Evolutionary conservation across 805 yeast species (phyloP).

Genomic region (Peterozyma xylosa): DNA sequence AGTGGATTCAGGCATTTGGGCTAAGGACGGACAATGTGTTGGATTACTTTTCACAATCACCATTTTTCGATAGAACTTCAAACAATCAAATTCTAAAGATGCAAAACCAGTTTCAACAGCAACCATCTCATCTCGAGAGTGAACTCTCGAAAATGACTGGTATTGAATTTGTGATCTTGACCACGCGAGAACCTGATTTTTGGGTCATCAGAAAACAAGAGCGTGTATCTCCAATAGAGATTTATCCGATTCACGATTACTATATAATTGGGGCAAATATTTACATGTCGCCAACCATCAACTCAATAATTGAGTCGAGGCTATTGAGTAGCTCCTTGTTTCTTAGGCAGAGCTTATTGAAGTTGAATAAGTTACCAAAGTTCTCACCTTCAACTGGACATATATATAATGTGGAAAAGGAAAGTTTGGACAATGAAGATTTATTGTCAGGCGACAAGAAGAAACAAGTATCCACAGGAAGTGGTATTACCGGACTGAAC

Average conservation of each 20-base stretch:
- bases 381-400: conserved; percentile 60
- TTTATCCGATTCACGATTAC: conserved; percentile 61
- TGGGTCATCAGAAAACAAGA: conserved; percentile 87
- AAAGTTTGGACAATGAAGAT: background rate
- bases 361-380: conserved; percentile 38
- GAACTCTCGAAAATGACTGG: conserved; percentile 79
- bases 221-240: conserved; percentile 44
- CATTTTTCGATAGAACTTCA: conserved; percentile 89
- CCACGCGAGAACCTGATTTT: conserved; percentile 80
- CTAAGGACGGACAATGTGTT: conserved; percentile 83
- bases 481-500: background rate
- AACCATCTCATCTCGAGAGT: conserved; percentile 29
- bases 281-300: conserved; percentile 79
- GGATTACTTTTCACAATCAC: conserved; percentile 89
- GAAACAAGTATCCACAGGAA: background rate
- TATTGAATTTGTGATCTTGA: conserved; percentile 69
- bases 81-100: conserved; percentile 91
- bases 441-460: background rate
- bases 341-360: conserved; percentile 38
- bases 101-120: conserved; percentile 80
- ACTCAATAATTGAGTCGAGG: conserved; percentile 67
- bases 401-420: conserved; percentile 25
- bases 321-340: conserved; percentile 41
- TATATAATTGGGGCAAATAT: conserved; percentile 89
- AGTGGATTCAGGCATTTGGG: conserved; percentile 90